These are phyloP conservation scores for Aureobasidium subglaciale DNA, from an alignment of 2,329 filamentous ascomycete species.

Conservation along the genomic window DNA sequence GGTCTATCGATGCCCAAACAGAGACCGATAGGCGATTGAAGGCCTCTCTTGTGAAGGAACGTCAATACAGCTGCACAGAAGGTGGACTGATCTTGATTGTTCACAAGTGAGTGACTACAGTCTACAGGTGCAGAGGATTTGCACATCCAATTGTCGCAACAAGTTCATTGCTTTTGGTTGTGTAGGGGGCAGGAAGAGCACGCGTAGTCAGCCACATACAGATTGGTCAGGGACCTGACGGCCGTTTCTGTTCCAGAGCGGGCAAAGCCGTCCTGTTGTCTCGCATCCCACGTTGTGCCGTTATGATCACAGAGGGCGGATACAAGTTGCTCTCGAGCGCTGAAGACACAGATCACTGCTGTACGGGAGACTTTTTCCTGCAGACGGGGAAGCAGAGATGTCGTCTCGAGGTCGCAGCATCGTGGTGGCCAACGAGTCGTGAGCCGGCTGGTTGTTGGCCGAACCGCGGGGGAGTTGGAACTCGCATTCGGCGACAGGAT, in stretches of 20 bases:
- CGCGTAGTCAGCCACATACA: background rate
- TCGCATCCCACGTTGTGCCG: constrained; percentile 4
- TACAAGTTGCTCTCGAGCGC: background rate
- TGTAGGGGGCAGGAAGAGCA: background rate
- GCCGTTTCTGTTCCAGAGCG: background rate
- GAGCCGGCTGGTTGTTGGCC: no score
- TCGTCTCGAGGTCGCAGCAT: background rate
- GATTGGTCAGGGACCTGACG: background rate
- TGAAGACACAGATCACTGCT: background rate
- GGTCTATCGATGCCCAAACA: background rate
- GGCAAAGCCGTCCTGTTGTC: background rate
- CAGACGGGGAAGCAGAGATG: background rate
- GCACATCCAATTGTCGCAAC: no score
- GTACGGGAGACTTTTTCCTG: background rate
- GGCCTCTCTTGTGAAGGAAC: background rate
- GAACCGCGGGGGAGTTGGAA: no score
- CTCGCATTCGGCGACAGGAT: no score
- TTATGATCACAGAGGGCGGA: background rate
- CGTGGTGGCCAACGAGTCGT: no score
- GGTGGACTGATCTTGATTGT: no score
- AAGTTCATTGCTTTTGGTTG: background rate
- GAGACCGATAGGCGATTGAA: background rate
- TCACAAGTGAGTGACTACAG: no score
- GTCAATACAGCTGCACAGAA: background rate
- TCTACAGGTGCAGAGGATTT: no score